Evolutionary conservation across 1,284 basidiomycete species (phyloP).

Genomic region (Lignosus rhinocerotis): DNA sequence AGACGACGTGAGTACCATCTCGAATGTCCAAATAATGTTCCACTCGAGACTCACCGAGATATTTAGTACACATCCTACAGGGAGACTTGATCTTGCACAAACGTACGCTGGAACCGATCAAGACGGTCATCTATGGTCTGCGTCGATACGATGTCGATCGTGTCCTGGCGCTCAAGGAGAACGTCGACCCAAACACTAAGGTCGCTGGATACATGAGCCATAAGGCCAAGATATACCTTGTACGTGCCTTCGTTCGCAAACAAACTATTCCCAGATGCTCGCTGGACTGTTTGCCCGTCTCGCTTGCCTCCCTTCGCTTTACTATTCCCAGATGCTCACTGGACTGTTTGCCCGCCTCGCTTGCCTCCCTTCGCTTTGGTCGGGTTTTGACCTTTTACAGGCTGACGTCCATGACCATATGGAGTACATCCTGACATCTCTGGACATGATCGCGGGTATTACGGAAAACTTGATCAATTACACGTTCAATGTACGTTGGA

Average conservation of each 20-base stretch:
- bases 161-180: conserved; percentile 48
- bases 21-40: no score
- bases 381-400: conserved; percentile 31
- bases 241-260: conserved; percentile 29
- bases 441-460: conserved; percentile 69
- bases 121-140: conserved; percentile 64
- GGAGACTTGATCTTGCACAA: conserved; percentile 72
- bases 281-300: not conserved
- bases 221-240: conserved; percentile 68
- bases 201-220: conserved; percentile 65
- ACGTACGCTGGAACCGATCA: conserved; percentile 68
- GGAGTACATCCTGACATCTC: conserved; percentile 62
- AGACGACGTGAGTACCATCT: conserved; percentile 46
- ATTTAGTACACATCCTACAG: conserved; percentile 66
- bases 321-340: not conserved
- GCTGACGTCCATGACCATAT: conserved; percentile 73
- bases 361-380: not conserved
- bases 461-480: conserved; percentile 72
- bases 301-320: not conserved
- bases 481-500: conserved; percentile 54
- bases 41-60: not conserved
- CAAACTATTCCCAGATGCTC: not conserved
- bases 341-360: no score
- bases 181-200: conserved; percentile 40
- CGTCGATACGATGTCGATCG: conserved; percentile 67